Evolutionary conservation across 2,329 filamentous ascomycete species (phyloP), one percentile per base, ranked within the genome.

Genomic region (Sporothrix protearum): DNA sequence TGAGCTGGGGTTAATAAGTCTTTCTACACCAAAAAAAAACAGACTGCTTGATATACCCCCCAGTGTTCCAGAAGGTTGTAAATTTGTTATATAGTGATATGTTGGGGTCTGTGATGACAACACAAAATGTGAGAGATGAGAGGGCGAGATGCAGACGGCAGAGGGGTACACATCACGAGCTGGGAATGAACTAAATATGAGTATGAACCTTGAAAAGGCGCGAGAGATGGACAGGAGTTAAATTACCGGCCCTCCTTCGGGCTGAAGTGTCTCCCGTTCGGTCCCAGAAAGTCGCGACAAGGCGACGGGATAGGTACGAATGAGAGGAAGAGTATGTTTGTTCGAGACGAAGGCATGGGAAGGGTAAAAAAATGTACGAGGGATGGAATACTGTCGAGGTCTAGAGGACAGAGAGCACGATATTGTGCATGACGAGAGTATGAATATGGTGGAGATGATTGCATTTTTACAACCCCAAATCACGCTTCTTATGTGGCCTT

Each of bases 61-160:
- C 22, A 47, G 64, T 19, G 64, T 67, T 67, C 64, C 64, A 51
- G 45, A 67, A 67, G 64, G 45, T 49, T 16, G 28, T 19, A 63
- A 12, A 16, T 28, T 45, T 64, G 59, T 36, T 36, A 64, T 36
- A 64, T 45, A 36, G 59, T 14, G 59, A 64, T 14, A 25, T 51
- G 19, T 22, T n/a, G 14, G 59, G 59, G 36, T 9, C 7, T 22
- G 39, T 42, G 59, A 42, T 12, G 14, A 42, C 10, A 36, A 64
- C 19, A 22, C 39, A 30, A 59, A 63, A 33, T 19, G 19, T 42
- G 33, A 19, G 25, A 49, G 47, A 6, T 19, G 19, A n/a, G 47
- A n/a, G 16, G 16, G 16, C 16, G 47, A 5, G 45, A 47, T 14
- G 14, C 12, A 14, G 45, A 47, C 5, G 16, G 33, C 30, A 61